These are phyloP conservation scores for Heterobasidion annosum DNA, from an alignment of 1,284 basidiomycete species.

Conservation along the genomic window DNA sequence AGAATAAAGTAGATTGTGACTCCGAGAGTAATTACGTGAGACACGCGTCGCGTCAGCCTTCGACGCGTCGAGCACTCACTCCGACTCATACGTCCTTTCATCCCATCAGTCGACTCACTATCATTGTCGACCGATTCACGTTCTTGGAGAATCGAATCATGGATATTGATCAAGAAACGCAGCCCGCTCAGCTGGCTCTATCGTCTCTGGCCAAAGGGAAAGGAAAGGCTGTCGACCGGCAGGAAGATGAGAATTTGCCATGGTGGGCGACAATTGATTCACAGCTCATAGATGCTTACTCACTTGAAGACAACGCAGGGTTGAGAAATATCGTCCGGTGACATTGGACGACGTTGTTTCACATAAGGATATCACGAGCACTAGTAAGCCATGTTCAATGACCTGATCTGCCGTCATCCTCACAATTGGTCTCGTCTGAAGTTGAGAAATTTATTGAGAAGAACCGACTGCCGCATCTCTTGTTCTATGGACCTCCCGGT, in stretches of 20 bases:
- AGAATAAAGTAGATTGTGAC: constrained; percentile 14
- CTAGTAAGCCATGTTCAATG: constrained; percentile 51
- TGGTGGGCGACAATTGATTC: constrained; percentile 39
- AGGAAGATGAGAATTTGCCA: constrained; percentile 58
- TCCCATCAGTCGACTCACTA: neutral
- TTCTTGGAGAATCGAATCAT: constrained; percentile 20
- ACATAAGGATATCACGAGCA: constrained; percentile 87
- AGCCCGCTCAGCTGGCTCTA: constrained; percentile 18
- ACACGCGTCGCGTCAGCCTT: constrained; percentile 3
- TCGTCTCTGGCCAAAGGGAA: constrained; percentile 46
- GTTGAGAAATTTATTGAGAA: constrained; percentile 97
- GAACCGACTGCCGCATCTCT: constrained; percentile 87
- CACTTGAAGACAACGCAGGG: constrained; percentile 43
- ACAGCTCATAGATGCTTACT: constrained; percentile 3
- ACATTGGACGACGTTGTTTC: constrained; percentile 89
- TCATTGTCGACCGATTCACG: no score
- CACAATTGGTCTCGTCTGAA: constrained; percentile 22
- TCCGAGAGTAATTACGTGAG: neutral
- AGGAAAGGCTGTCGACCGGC: constrained; percentile 44
- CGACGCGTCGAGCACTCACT: constrained; percentile 1
- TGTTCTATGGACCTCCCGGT: constrained; percentile 97
- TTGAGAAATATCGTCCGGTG: constrained; percentile 91
- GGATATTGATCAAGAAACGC: constrained; percentile 48
- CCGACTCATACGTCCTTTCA: neutral
- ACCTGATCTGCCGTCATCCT: neutral